These are phyloP conservation scores for Camellia granthamiana DNA, from an alignment of 148 eudicot species.

Conservation along the genomic window DNA sequence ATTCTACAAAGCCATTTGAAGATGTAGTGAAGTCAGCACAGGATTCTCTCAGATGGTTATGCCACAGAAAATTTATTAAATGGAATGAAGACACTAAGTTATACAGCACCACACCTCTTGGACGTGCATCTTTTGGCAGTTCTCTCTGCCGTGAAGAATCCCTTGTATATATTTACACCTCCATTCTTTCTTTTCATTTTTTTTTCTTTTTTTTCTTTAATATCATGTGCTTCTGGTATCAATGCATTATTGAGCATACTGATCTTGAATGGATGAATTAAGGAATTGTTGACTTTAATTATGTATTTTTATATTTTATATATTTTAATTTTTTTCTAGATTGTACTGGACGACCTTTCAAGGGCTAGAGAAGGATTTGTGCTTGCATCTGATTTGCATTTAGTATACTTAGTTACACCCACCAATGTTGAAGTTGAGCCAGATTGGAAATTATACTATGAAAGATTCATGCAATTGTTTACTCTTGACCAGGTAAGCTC, in stretches of 20 bases:
- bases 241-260: neutral
- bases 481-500: conserved; percentile 78
- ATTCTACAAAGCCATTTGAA: conserved; percentile 95
- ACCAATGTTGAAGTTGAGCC: conserved; percentile 98
- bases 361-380: conserved; percentile 99
- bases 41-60: conserved; percentile 93
- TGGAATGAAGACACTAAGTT: conserved; percentile 96
- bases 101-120: conserved; percentile 86
- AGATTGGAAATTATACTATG: conserved; percentile 96
- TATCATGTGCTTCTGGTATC: neutral
- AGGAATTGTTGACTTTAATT: conserved; percentile 3
- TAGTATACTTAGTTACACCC: conserved; percentile 94
- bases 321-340: conserved; percentile 30
- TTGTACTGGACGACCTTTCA: conserved; percentile 93
- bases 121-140: conserved; percentile 96
- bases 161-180: conserved; percentile 52
- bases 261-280: neutral
- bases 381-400: conserved; percentile 96
- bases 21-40: conserved; percentile 97
- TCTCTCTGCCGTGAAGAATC: conserved; percentile 95
- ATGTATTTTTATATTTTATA: neutral
- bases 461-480: conserved; percentile 85
- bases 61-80: conserved; percentile 85
- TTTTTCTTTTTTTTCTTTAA: neutral
- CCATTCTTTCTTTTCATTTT: neutral